Conservation (phyloP, 1,284 basidiomycete species). For the Naganishia sp. region DNA sequence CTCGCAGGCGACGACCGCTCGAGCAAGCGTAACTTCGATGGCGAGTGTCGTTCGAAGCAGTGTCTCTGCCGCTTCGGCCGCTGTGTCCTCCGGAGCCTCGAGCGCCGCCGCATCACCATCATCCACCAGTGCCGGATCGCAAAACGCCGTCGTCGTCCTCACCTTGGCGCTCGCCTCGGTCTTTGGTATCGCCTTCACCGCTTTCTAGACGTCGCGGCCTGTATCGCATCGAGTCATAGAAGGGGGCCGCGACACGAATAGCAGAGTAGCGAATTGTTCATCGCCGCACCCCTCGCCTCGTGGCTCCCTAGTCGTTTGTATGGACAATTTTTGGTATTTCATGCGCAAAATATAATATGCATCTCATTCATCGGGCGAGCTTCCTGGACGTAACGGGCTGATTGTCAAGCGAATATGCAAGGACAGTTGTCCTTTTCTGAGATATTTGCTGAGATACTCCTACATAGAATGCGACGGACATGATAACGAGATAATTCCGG, state of each 20-base stretch:
- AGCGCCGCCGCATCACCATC: constrained; percentile 4
- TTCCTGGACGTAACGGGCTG: too few relatives aligned
- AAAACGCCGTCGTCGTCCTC: constrained; percentile 10
- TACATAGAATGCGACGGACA: neutral
- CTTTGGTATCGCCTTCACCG: constrained; percentile 12
- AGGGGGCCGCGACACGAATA: neutral
- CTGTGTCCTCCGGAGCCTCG: neutral
- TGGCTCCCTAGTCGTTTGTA: neutral
- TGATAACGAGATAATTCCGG: neutral
- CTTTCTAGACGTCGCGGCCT: neutral
- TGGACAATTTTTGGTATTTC: constrained; percentile 4
- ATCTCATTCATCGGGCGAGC: neutral
- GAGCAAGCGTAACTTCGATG: neutral
- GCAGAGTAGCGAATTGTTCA: neutral
- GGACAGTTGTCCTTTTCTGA: neutral
- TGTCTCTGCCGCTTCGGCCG: neutral
- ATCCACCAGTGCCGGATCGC: constrained; percentile 3
- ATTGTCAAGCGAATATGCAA: neutral
- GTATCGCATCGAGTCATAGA: neutral
- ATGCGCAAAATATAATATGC: neutral
- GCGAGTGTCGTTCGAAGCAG: neutral
- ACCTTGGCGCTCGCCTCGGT: constrained; percentile 13
- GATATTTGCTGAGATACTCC: neutral
- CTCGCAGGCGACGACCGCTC: neutral
- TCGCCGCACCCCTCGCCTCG: neutral